A percentile compares a stretch with the other conserved stretches of the same genome.
These are phyloP conservation scores for Cyberlindnera mycetangii DNA, from an alignment of 805 yeast genomes.

Conservation along the genomic window DNA sequence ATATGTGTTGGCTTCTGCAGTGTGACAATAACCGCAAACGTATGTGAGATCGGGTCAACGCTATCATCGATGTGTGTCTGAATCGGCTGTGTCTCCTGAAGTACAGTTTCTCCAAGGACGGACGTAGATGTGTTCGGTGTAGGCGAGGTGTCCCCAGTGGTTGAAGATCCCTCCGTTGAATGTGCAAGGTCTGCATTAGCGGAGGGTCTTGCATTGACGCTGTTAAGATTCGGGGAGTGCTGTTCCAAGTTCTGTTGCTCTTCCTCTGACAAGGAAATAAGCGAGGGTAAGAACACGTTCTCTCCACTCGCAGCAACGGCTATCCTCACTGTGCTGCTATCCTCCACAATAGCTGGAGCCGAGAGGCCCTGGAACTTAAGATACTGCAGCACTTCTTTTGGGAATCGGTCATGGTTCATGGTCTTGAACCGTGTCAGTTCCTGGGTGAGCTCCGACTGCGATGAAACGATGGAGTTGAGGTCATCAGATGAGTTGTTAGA, in stretches of 20 bases:
- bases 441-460: slow-evolving; percentile 4
- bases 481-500: slow-evolving; percentile 18
- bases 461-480: slow-evolving; percentile 12
- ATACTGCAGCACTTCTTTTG: slow-evolving; percentile 17
- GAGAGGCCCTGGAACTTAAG: slow-evolving; percentile 23
- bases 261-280: slow-evolving; percentile 13
- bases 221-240: slow-evolving; percentile 6
- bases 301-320: slow-evolving; percentile 34
- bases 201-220: background rate
- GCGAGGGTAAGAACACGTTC: slow-evolving; percentile 28
- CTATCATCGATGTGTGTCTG: slow-evolving; percentile 33
- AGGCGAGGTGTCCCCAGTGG: background rate
- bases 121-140: background rate
- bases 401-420: slow-evolving; percentile 22
- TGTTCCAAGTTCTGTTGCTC: slow-evolving; percentile 14
- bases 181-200: background rate
- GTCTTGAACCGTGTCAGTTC: slow-evolving; percentile 22
- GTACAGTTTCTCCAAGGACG: background rate
- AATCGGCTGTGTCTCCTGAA: slow-evolving; percentile 35
- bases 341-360: slow-evolving; percentile 20
- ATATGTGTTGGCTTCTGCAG: slow-evolving; percentile 38
- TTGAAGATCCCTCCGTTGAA: slow-evolving; percentile 14
- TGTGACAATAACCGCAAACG: slow-evolving; percentile 50
- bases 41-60: slow-evolving; percentile 44
- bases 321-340: slow-evolving; percentile 15